These are phyloP conservation scores for Massariosphaeria phaeospora DNA, from an alignment of 495 filamentous ascomycete genomes.

Conservation along the genomic window DNA sequence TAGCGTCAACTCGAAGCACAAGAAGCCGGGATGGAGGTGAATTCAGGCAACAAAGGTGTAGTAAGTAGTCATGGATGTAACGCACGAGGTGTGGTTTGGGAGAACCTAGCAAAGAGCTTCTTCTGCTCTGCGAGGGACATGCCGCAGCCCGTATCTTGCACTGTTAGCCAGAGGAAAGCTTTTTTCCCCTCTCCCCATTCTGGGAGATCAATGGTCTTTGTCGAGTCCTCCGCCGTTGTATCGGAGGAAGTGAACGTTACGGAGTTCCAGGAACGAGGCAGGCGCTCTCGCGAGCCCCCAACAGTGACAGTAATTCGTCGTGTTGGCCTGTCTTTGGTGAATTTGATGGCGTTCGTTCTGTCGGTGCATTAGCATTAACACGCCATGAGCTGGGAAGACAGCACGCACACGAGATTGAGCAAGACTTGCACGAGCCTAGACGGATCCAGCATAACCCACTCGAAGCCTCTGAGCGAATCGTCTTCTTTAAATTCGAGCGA, in stretches of 20 bases:
- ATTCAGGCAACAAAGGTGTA: too few species aligned
- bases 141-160: conserved; percentile 11
- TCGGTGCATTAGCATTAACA: background rate
- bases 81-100: conserved; percentile 9
- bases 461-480: background rate
- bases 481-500: background rate
- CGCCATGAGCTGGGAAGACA: background rate
- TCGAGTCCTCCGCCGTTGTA: background rate
- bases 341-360: conserved; percentile 22
- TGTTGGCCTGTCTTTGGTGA: background rate
- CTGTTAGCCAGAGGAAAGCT: conserved; percentile 4
- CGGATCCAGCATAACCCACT: conserved; percentile 17
- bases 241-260: background rate
- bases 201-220: background rate
- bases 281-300: background rate
- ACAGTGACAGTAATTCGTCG: conserved; percentile 13
- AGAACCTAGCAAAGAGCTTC: conserved; percentile 6
- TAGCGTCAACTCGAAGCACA: background rate
- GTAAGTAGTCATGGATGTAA: background rate
- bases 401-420: conserved; percentile 12
- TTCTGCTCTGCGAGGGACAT: conserved; percentile 2
- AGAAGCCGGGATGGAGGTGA: background rate
- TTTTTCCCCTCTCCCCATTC: conserved; percentile 5
- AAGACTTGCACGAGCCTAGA: conserved; percentile 7
- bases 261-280: background rate